These are phyloP conservation scores for Marasmius oreades DNA, from an alignment of 1,284 basidiomycete species.

Conservation along the genomic window DNA sequence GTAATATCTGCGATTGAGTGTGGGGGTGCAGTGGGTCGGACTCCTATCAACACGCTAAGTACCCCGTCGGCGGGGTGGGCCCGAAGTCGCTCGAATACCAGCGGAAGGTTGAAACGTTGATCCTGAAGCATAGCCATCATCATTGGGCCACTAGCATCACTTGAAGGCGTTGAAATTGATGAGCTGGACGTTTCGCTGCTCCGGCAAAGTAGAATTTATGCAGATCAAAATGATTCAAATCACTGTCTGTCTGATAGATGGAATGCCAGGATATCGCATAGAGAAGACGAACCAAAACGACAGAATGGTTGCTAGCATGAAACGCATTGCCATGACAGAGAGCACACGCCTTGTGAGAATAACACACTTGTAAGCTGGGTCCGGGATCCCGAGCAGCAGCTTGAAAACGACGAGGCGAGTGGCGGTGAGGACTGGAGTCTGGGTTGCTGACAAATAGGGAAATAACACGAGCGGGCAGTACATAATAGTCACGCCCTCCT, in stretches of 20 bases:
- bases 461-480: neutral
- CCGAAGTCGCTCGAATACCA: too few relatives aligned
- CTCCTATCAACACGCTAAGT: too few relatives aligned
- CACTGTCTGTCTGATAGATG: neutral
- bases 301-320: neutral
- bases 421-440: neutral
- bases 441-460: neutral
- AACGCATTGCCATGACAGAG: neutral
- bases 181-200: neutral
- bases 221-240: neutral
- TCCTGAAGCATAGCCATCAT: too few relatives aligned
- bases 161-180: neutral
- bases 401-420: too few relatives aligned
- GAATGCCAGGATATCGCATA: neutral
- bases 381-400: too few relatives aligned
- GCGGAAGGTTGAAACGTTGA: too few relatives aligned
- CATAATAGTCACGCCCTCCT: slow-evolving; percentile 1
- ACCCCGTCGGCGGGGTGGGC: too few relatives aligned
- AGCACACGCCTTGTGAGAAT: neutral
- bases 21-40: too few relatives aligned
- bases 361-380: too few relatives aligned
- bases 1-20: too few relatives aligned
- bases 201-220: neutral
- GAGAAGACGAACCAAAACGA: neutral
- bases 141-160: too few relatives aligned